Base-by-base conservation (phyloP, 73 alveolate genomes). In the Symbiodinium natans region DNA sequence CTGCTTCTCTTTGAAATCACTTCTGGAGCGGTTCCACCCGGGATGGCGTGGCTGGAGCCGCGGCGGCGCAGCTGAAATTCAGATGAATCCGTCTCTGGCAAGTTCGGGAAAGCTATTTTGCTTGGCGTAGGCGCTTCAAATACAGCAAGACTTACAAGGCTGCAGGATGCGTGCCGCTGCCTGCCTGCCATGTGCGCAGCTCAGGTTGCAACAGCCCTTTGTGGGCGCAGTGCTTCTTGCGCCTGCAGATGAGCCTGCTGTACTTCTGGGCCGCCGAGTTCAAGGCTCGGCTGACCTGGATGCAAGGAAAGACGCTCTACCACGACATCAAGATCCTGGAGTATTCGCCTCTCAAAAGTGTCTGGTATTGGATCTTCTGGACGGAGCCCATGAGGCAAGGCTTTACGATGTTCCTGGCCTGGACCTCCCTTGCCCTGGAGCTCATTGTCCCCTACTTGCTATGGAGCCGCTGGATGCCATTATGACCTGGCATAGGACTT, bases 171-270 rank as follows among this genome's bases (percentile, higher is more conserved):
- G n/a, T n/a, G n/a, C n/a, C n/a, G n/a, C n/a, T n/a, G n/a, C n/a
- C n/a, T n/a, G n/a, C n/a, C n/a, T n/a, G n/a, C n/a, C n/a, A n/a
- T n/a, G n/a, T n/a, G n/a, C n/a, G n/a, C n/a, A n/a, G 38, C 11
- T 29, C 80, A 63, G 80, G 33, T 3, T 63, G 59, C 59, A 46
- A n/a, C 13, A 36, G 80, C 80, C 27, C 80, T 29, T n/a, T 63
- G 36, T 63, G 80, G 80, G 80, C 80, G 9, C 33, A 23, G 80
- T 63, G 36, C 36, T 63, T 63, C 36, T 36, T 63, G 80, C 80
- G 80, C 80, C 80, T 63, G 80, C 80, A 63, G 33, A 29, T 63
- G 80, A 63, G 80, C 36, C 80, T 63, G 17, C 80, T 63, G 29
- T 63, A 63, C 36, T 63, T 63, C 80, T 63, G 31, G 31, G 80